Evolutionary conservation across 2,329 filamentous ascomycete genomes (phyloP).

Genomic region (Fusarium nygamai): DNA sequence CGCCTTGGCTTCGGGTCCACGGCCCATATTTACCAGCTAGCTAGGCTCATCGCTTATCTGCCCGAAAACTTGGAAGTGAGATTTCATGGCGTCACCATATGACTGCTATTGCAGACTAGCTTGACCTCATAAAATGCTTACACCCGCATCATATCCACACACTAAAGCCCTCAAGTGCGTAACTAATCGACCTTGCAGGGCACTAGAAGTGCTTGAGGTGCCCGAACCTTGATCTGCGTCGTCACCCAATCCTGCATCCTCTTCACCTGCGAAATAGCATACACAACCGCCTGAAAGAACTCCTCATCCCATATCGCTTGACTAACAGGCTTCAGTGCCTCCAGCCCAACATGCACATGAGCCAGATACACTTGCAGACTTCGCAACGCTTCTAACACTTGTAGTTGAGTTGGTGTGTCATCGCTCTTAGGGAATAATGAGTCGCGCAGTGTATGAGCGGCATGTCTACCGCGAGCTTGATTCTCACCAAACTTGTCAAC

Average conservation of each 20-base stretch:
- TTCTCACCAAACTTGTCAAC: not conserved
- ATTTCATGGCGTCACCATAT: slow-evolving; percentile 1
- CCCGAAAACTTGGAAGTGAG: not conserved
- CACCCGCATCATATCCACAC: too few species aligned
- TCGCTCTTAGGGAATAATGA: not conserved
- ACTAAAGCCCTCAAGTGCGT: too few species aligned
- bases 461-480: not conserved
- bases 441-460: not conserved
- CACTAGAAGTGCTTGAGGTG: not conserved
- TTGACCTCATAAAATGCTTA: not conserved
- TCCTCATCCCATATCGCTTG: not conserved
- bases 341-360: rapidly evolving
- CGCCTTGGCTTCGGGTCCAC: not conserved
- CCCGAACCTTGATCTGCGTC: not conserved
- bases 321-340: not conserved
- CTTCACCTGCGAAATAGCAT: not conserved
- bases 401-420: not conserved
- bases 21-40: not conserved
- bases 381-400: not conserved
- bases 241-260: not conserved
- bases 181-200: not conserved
- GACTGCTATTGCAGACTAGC: not conserved
- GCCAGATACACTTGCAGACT: not conserved
- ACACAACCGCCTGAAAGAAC: not conserved
- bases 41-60: not conserved